These are phyloP conservation scores for Xylaria longipes DNA, from an alignment of 495 filamentous ascomycete species.

Conservation along the genomic window DNA sequence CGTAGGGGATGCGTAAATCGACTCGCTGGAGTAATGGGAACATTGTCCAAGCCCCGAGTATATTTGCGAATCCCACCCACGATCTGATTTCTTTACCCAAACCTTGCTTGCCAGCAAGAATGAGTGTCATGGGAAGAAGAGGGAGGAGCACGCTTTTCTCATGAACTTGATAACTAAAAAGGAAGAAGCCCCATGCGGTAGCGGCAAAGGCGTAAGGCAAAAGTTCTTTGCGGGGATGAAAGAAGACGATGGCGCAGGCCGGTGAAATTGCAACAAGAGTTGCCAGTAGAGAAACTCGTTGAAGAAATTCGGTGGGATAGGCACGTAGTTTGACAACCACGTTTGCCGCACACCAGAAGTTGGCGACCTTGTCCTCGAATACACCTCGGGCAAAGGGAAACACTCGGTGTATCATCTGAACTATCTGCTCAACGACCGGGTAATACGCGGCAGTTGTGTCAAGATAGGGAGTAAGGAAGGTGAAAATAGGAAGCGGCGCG, in stretches of 20 bases:
- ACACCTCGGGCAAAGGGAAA: constrained; percentile 94
- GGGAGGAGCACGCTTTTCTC: constrained; percentile 95
- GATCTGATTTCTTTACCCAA: constrained; percentile 75
- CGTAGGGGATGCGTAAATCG: constrained; percentile 82
- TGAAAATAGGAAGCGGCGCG: constrained; percentile 64
- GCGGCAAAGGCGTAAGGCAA: constrained; percentile 79
- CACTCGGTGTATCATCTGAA: constrained; percentile 84
- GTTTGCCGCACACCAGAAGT: constrained; percentile 94
- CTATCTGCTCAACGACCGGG: constrained; percentile 72
- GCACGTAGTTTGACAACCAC: constrained; percentile 83
- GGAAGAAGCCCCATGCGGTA: constrained; percentile 94
- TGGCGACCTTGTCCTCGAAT: constrained; percentile 98
- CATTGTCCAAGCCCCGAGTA: constrained; percentile 91
- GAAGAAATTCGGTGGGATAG: constrained; percentile 69
- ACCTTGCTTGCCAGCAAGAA: constrained; percentile 78
- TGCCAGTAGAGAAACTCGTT: constrained; percentile 75
- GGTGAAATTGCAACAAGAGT: constrained; percentile 79
- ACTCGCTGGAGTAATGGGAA: constrained; percentile 89
- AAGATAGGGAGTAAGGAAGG: constrained; percentile 62
- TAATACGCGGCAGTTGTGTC: constrained; percentile 72
- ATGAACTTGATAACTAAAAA: constrained; percentile 97
- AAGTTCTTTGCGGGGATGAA: constrained; percentile 75
- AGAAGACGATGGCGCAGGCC: constrained; percentile 78
- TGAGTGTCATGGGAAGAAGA: constrained; percentile 86
- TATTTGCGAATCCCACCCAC: constrained; percentile 93